A percentile compares a stretch with the other conserved stretches of the same genome.
These are phyloP conservation scores for Helianthus tuberosus DNA, from an alignment of 129 eudicot species.

Conservation along the genomic window DNA sequence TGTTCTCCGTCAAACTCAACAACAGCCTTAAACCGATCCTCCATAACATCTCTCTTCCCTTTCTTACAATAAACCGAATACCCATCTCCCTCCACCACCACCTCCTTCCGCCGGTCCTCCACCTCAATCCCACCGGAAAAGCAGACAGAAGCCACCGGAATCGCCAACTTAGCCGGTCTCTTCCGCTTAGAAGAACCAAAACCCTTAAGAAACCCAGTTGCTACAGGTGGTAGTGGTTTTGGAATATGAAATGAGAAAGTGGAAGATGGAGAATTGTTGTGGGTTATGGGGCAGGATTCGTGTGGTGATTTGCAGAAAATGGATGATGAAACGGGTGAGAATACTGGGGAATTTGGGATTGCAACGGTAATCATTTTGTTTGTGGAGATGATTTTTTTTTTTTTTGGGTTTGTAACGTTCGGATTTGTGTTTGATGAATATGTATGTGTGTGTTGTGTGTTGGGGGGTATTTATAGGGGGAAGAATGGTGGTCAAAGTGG, in stretches of 20 bases:
- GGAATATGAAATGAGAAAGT: slow-evolving; percentile 40
- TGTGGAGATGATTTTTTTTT: too few species aligned
- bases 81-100: slow-evolving; percentile 76
- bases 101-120: slow-evolving; percentile 37
- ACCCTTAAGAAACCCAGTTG: slow-evolving; percentile 19
- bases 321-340: slow-evolving; percentile 26
- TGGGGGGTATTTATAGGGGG: slow-evolving; percentile 10
- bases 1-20: slow-evolving; percentile 52
- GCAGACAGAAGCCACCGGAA: slow-evolving; percentile 53
- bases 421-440: too few species aligned
- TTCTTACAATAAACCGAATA: slow-evolving; percentile 81
- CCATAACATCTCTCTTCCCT: slow-evolving; percentile 81
- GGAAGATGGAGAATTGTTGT: slow-evolving; percentile 41
- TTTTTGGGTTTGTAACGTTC: neutral
- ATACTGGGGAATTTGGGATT: slow-evolving; percentile 51
- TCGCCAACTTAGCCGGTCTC: slow-evolving; percentile 76
- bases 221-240: slow-evolving; percentile 33
- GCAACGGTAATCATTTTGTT: slow-evolving; percentile 50
- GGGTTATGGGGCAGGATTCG: slow-evolving; percentile 31
- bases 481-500: slow-evolving; percentile 26
- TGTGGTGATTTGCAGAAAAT: slow-evolving; percentile 36
- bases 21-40: slow-evolving; percentile 76
- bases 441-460: neutral
- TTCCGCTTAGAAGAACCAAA: slow-evolving; percentile 58
- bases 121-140: slow-evolving; percentile 26